These are phyloP conservation scores for Carex scoparia DNA, from an alignment of 176 grass and related monocot genomes.

Conservation along the genomic window DNA sequence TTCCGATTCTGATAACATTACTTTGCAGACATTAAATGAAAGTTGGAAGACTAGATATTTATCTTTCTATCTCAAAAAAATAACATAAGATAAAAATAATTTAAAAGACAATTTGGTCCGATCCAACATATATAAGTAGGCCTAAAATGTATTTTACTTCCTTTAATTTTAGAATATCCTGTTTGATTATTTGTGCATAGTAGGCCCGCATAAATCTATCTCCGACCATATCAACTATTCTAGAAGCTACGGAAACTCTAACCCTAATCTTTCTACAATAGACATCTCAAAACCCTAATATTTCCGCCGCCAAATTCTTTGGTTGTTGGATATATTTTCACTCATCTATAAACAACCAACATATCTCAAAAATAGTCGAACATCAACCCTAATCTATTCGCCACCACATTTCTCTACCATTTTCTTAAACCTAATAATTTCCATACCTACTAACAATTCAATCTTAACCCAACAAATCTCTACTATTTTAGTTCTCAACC, in stretches of 20 bases:
- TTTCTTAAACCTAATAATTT: background rate
- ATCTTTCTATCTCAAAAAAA: too few species aligned
- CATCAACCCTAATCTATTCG: background rate
- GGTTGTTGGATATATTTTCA: background rate
- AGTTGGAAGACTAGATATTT: too few species aligned
- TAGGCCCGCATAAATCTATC: too few species aligned
- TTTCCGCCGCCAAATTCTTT: background rate
- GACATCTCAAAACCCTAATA: background rate
- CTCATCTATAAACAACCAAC: background rate
- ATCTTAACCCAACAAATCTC: background rate
- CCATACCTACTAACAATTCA: background rate
- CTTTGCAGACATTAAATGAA: too few species aligned
- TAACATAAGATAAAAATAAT: background rate
- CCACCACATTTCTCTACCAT: background rate
- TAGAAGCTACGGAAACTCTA: too few species aligned
- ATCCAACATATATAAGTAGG: background rate
- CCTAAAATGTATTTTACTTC: background rate
- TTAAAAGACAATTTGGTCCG: background rate
- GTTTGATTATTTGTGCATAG: too few species aligned
- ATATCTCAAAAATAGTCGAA: background rate
- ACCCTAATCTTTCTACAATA: too few species aligned
- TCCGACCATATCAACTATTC: too few species aligned
- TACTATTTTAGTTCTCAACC: background rate
- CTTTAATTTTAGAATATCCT: too few species aligned
- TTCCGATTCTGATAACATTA: too few species aligned